Percentiles rank a stretch among this genome's conserved stretches.
These are phyloP conservation scores for Protomyces pachydermus DNA, from an alignment of 1,139 yeast genomes.

Conservation along the genomic window DNA sequence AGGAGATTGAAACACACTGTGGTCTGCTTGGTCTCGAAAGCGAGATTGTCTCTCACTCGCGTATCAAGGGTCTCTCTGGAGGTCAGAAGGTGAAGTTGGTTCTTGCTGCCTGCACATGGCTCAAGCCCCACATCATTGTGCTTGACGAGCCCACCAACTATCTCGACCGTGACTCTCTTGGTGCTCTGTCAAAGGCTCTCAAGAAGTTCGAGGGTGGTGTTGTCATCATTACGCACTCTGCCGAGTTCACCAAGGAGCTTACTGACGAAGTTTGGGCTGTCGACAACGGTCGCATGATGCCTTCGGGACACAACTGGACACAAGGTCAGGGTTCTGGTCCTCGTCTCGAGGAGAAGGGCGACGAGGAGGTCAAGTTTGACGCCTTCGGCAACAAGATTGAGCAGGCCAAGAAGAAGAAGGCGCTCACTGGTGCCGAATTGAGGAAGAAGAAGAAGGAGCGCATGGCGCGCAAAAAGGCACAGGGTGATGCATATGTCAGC, in stretches of 20 bases:
- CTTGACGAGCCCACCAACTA: slow-evolving; percentile 85
- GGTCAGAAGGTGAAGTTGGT: slow-evolving; percentile 99
- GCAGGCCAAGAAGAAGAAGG: slow-evolving; percentile 90
- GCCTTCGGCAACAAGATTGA: slow-evolving; percentile 99
- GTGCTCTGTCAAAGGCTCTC: slow-evolving; percentile 98
- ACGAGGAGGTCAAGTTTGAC: slow-evolving; percentile 97
- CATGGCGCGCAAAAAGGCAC: slow-evolving; percentile 96
- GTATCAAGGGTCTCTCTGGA: slow-evolving; percentile 99
- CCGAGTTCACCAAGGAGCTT: slow-evolving; percentile 98
- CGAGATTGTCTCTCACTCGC: slow-evolving; percentile 98
- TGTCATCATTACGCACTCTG: slow-evolving; percentile 98
- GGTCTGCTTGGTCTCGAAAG: slow-evolving; percentile 97
- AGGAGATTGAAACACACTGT: slow-evolving; percentile 99
- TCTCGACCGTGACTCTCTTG: slow-evolving; percentile 98
- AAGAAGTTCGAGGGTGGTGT: slow-evolving; percentile 99
- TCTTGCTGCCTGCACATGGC: slow-evolving; percentile 99
- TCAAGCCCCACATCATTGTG: slow-evolving; percentile 98
- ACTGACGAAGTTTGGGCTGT: slow-evolving; percentile 99
- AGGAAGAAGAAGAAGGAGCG: slow-evolving; percentile 99
- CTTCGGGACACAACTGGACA: slow-evolving; percentile 99
- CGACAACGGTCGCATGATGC: slow-evolving; percentile 94
- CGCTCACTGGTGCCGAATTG: slow-evolving; percentile 96
- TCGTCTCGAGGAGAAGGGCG: slow-evolving; percentile 78
- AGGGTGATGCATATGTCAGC: slow-evolving; percentile 96
- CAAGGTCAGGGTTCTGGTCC: slow-evolving; percentile 99